Percentiles rank a stretch among this genome's conserved stretches.
phyloP scores from a whole-genome alignment of 305 asterid genomes.

The Plantago coronopus region DNA sequence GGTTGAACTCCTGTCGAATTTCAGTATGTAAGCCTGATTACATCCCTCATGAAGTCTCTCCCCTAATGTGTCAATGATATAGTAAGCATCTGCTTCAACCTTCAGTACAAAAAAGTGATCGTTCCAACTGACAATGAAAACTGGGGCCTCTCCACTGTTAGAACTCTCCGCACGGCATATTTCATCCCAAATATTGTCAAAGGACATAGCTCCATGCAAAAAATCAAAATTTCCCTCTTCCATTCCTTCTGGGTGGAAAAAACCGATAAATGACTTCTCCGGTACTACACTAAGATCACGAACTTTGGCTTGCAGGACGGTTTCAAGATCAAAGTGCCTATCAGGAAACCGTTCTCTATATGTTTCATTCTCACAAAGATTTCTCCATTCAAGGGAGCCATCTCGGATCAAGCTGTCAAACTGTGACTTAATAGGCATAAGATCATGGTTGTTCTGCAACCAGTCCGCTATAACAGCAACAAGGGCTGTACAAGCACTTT shows the following conservation, averaged over 20 bases:
- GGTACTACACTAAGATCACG: constrained; percentile 64
- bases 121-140: constrained; percentile 90
- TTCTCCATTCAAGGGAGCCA: constrained; percentile 95
- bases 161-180: constrained; percentile 42
- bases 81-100: constrained; percentile 72
- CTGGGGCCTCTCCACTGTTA: constrained; percentile 36
- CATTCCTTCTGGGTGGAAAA: constrained; percentile 72
- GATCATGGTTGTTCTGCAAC: constrained; percentile 63
- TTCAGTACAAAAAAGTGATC: constrained; percentile 91
- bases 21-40: constrained; percentile 82
- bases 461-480: constrained; percentile 97
- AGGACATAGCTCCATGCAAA: constrained; percentile 91
- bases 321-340: constrained; percentile 93
- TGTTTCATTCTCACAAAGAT: constrained; percentile 67
- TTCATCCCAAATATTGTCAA: constrained; percentile 94
- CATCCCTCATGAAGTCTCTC: constrained; percentile 94
- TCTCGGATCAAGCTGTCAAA: constrained; percentile 79
- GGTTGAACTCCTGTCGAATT: constrained; percentile 57
- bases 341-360: constrained; percentile 71
- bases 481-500: constrained; percentile 94
- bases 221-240: constrained; percentile 73
- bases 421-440: constrained; percentile 90
- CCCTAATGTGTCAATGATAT: constrained; percentile 87
- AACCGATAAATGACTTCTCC: constrained; percentile 79
- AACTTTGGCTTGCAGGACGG: constrained; percentile 72